These are phyloP conservation scores for Lentinula edodes DNA, from an alignment of 768 basidiomycete genomes.

Conservation along the genomic window DNA sequence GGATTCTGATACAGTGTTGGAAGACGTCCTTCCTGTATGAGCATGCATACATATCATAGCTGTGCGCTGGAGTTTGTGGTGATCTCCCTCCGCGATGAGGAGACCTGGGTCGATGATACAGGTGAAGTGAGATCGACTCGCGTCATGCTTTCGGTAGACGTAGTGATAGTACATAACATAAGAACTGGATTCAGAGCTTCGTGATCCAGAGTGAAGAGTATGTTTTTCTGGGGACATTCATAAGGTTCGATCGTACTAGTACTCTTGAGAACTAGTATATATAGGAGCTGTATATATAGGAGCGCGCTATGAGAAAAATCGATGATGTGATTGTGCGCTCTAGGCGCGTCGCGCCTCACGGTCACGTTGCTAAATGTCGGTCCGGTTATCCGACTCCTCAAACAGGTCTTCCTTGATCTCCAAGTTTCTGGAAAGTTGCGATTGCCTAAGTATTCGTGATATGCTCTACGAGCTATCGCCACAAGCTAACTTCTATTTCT, in stretches of 20 bases:
- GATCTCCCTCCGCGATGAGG: conserved; percentile 42
- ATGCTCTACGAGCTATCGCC: background rate
- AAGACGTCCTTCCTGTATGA: no score
- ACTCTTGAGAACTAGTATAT: no score
- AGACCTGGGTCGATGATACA: conserved; percentile 42
- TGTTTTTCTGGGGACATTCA: conserved; percentile 22
- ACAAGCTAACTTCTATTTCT: background rate
- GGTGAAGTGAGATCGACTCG: conserved; percentile 28
- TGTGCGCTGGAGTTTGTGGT: conserved; percentile 42
- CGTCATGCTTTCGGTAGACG: conserved; percentile 51
- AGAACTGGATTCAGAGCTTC: conserved; percentile 63
- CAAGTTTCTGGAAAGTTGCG: background rate
- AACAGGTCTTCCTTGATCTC: background rate
- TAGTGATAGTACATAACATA: conserved; percentile 43
- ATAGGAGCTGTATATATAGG: no score
- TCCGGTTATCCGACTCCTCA: background rate
- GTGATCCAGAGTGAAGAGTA: conserved; percentile 54
- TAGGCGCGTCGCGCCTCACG: background rate
- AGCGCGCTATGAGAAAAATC: no score
- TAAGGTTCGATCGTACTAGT: no score
- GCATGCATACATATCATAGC: conserved; percentile 30
- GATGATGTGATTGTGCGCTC: no score
- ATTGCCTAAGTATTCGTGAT: background rate
- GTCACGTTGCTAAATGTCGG: background rate
- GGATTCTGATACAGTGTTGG: no score